phyloP scores from a whole-genome alignment of 2,329 filamentous ascomycete genomes.

The Aaosphaeria arxii region DNA sequence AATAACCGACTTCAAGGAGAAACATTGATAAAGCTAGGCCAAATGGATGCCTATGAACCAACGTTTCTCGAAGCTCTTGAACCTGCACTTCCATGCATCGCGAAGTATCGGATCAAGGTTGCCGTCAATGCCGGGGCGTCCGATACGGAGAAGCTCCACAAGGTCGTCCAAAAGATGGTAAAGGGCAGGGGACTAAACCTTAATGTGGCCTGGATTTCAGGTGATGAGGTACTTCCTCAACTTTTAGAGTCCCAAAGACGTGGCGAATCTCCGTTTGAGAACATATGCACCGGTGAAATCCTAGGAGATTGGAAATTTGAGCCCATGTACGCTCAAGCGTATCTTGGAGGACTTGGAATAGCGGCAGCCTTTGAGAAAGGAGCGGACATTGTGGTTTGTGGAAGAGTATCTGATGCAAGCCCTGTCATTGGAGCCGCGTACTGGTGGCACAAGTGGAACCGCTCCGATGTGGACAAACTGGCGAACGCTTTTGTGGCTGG shows the following conservation, averaged over 20 bases:
- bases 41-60: slow-evolving; percentile 47
- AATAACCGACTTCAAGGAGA: background rate
- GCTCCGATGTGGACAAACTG: slow-evolving; percentile 38
- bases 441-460: slow-evolving; percentile 46
- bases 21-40: slow-evolving; percentile 7
- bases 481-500: slow-evolving; percentile 45
- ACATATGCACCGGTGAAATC: slow-evolving; percentile 39
- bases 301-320: slow-evolving; percentile 35
- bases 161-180: slow-evolving; percentile 23
- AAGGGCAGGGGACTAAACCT: slow-evolving; percentile 17
- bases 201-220: slow-evolving; percentile 42
- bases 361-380: slow-evolving; percentile 40
- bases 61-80: slow-evolving; percentile 52
- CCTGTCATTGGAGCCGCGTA: slow-evolving; percentile 43
- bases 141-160: slow-evolving; percentile 25
- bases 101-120: slow-evolving; percentile 30
- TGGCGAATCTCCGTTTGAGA: slow-evolving; percentile 32
- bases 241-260: slow-evolving; percentile 35
- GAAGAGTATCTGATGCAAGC: slow-evolving; percentile 43
- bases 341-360: slow-evolving; percentile 45
- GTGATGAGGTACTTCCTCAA: slow-evolving; percentile 40
- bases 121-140: slow-evolving; percentile 33
- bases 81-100: slow-evolving; percentile 35
- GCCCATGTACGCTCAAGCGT: slow-evolving; percentile 36
- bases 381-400: slow-evolving; percentile 45